Base-by-base conservation (phyloP, 495 filamentous ascomycete genomes). In the Tuber umbilicatum region DNA sequence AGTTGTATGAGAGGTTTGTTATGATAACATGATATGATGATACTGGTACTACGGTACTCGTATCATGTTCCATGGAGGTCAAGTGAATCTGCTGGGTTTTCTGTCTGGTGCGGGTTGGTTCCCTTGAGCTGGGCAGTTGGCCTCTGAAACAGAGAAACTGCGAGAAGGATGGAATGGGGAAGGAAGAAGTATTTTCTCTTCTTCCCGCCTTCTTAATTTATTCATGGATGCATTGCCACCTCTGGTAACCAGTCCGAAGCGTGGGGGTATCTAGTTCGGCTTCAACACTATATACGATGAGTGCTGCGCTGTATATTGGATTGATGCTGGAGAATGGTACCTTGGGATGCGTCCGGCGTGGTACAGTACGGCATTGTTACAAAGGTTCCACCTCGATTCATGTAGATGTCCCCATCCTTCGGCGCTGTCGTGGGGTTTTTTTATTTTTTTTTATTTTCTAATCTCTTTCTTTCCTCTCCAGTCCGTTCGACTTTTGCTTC, bases 311-410 rank as follows among this genome's bases (percentile, higher is more conserved):
- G 27, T 27, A 7, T 31, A 64, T 64, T 4, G 23, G 55, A 64
- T 64, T 31, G n/a, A 64, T 64, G 55, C 55, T 31, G 55, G 55
- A 64, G n/a, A 64, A 55, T 55, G 50, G n/a, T 55, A 55, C 50
- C 50, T 55, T 55, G 50, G 50, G 50, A 27, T 14, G 12, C 55
- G 12, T 64, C 10, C 55, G n/a, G 55, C 55, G 55, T 64, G 55
- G 55, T 6, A 64, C n/a, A 12, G n/a, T 64, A 6, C 23, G 10
- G n/a, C 55, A 31, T 31, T 64, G n/a, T 64, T 64, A 64, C 3
- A 64, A 64, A 17, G 50, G 27, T 64, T 64, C 27, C n/a, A 31
- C 55, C 5, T 31, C 55, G 2, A 64, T 17, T 27, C 27, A 64
- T 31, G 55, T 64, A 64, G 12, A 31, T 64, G 14, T 64, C 27